Percentiles rank a stretch among this genome's conserved stretches.
phyloP scores from a whole-genome alignment of 495 filamentous ascomycete species.

The Apodospora peruviana region DNA sequence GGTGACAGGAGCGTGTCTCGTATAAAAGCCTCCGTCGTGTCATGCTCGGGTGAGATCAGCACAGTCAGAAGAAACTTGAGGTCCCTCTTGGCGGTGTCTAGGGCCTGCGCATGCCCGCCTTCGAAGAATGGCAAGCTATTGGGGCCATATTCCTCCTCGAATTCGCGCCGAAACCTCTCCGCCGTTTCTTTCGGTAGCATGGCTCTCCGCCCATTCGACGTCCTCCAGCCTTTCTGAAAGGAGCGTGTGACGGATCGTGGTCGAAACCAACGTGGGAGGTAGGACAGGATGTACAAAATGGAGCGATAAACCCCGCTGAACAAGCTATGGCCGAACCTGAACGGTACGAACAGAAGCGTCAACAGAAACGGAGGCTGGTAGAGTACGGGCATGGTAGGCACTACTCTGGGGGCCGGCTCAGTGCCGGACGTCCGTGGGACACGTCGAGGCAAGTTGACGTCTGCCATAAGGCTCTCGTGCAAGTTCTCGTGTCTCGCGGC shows the following conservation, averaged over 20 bases:
- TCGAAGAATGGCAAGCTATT: conserved; percentile 70
- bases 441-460: conserved; percentile 26
- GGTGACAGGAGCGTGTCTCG: conserved; percentile 71
- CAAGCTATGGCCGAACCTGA: conserved; percentile 69
- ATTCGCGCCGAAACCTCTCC: conserved; percentile 80
- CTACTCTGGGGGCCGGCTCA: conserved; percentile 72
- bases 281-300: conserved; percentile 69
- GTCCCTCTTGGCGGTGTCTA: conserved; percentile 85
- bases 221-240: conserved; percentile 53
- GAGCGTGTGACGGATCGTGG: conserved; percentile 59
- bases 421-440: conserved; percentile 25
- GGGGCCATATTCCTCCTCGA: conserved; percentile 84
- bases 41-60: conserved; percentile 84
- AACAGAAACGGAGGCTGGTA: conserved; percentile 69
- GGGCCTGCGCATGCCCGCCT: conserved; percentile 80
- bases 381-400: conserved; percentile 61
- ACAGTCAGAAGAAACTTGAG: conserved; percentile 83
- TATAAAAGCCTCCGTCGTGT: conserved; percentile 81
- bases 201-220: conserved; percentile 62
- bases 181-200: conserved; percentile 82
- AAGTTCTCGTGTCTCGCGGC: conserved; percentile 64
- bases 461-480: conserved; percentile 48
- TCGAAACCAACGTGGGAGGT: conserved; percentile 36
- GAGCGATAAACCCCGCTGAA: conserved; percentile 61
- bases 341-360: conserved; percentile 71